phyloP scores from a whole-genome alignment of 495 filamentous ascomycete species.

The Daldinia vernicosa region DNA sequence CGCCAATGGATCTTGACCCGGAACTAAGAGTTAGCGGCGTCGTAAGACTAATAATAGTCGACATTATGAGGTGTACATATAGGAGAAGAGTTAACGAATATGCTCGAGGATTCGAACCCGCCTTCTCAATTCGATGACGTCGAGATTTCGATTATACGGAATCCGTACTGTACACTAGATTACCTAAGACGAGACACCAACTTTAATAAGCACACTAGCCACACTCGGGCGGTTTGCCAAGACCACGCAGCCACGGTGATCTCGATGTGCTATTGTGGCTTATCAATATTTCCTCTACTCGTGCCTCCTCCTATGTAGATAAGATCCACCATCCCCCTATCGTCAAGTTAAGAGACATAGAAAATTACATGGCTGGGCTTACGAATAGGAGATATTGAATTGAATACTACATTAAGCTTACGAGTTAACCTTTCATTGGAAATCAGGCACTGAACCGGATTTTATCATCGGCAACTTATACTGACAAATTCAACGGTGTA shows the following conservation, averaged over 20 bases:
- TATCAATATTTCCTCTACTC: no score
- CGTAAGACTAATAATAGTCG: not conserved
- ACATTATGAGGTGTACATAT: slow-evolving; percentile 4
- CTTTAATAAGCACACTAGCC: not conserved
- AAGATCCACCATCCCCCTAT: no score
- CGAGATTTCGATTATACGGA: not conserved
- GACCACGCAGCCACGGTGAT: no score
- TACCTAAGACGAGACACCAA: not conserved
- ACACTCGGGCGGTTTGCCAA: no score
- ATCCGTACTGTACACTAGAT: no score
- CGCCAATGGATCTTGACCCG: slow-evolving; percentile 7
- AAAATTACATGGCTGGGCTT: not conserved
- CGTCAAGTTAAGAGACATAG: not conserved
- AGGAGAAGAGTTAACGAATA: not conserved
- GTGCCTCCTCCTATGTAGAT: no score
- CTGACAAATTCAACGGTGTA: no score
- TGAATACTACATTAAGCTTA: not conserved
- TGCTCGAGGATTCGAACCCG: not conserved
- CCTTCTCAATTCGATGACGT: not conserved
- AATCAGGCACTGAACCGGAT: no score
- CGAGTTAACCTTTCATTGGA: not conserved
- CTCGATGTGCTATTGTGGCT: no score
- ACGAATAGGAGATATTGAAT: not conserved
- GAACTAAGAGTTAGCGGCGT: slow-evolving; percentile 7
- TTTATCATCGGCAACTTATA: no score